phyloP scores from a whole-genome alignment of 345 rosid species.

The rapeseed (Brassica napus) region DNA sequence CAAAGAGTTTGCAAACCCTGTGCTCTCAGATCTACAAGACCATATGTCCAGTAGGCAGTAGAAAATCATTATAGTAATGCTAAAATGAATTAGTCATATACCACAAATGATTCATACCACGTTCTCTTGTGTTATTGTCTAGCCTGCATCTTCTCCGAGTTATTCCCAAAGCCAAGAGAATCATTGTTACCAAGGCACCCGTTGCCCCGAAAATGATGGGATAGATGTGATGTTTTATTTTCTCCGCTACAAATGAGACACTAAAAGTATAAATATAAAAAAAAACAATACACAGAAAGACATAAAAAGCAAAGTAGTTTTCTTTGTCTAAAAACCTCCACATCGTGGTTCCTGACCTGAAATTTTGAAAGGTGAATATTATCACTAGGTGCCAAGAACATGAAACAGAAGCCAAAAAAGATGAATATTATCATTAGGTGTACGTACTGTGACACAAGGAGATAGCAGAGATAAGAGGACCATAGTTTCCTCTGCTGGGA shows the following conservation, averaged over 20 bases:
- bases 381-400: not conserved
- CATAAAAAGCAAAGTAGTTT: not conserved
- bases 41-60: too few species aligned
- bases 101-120: not conserved
- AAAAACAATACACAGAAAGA: too few species aligned
- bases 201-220: not conserved
- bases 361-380: not conserved
- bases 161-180: constrained; percentile 26
- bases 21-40: not conserved
- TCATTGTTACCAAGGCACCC: not conserved
- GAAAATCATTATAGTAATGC: not conserved
- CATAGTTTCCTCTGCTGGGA: not conserved
- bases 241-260: constrained; percentile 13
- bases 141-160: constrained; percentile 26
- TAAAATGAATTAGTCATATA: not conserved
- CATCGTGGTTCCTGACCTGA: constrained; percentile 11
- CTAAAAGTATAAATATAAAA: not conserved
- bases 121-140: not conserved
- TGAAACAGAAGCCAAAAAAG: not conserved
- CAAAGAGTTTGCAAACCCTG: constrained; percentile 10
- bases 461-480: not conserved
- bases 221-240: not conserved
- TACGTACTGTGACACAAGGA: not conserved
- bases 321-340: constrained; percentile 3
- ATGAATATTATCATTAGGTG: too few species aligned